Conservation (phyloP, 495 filamentous ascomycete genomes). For the Penicillium riverlandense region DNA sequence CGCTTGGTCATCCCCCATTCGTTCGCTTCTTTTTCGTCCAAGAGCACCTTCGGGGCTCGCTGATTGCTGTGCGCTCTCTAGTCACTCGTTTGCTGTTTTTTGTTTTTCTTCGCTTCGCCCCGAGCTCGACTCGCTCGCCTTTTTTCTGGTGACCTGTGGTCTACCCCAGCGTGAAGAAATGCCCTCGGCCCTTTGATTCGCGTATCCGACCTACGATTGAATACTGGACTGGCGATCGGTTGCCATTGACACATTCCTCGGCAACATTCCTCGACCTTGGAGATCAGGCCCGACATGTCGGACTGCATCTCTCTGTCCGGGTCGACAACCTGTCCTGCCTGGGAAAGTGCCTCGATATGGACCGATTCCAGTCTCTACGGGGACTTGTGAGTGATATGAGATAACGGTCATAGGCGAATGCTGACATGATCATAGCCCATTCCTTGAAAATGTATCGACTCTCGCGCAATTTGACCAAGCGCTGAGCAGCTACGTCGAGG, state of each 20-base stretch:
- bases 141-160: slow-evolving; percentile 15
- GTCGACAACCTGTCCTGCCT: slow-evolving; percentile 79
- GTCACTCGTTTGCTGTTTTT: slow-evolving; percentile 27
- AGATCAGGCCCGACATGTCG: slow-evolving; percentile 25
- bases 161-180: background rate
- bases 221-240: slow-evolving; percentile 4
- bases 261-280: slow-evolving; percentile 7
- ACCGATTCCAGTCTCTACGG: slow-evolving; percentile 56
- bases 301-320: slow-evolving; percentile 71
- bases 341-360: slow-evolving; percentile 73
- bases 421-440: slow-evolving; percentile 58
- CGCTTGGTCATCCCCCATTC: slow-evolving; percentile 5
- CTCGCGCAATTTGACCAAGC: slow-evolving; percentile 70
- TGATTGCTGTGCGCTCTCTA: slow-evolving; percentile 12
- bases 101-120: background rate
- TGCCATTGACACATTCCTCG: slow-evolving; percentile 18
- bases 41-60: slow-evolving; percentile 12
- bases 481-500: slow-evolving; percentile 64
- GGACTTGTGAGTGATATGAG: slow-evolving; percentile 60
- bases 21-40: slow-evolving; percentile 1
- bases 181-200: background rate
- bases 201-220: slow-evolving; percentile 7
- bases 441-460: slow-evolving; percentile 73
- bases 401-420: background rate
- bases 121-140: slow-evolving; percentile 3